These are phyloP conservation scores for Boletus rubroflammeus DNA, from an alignment of 768 basidiomycete genomes.

Conservation along the genomic window DNA sequence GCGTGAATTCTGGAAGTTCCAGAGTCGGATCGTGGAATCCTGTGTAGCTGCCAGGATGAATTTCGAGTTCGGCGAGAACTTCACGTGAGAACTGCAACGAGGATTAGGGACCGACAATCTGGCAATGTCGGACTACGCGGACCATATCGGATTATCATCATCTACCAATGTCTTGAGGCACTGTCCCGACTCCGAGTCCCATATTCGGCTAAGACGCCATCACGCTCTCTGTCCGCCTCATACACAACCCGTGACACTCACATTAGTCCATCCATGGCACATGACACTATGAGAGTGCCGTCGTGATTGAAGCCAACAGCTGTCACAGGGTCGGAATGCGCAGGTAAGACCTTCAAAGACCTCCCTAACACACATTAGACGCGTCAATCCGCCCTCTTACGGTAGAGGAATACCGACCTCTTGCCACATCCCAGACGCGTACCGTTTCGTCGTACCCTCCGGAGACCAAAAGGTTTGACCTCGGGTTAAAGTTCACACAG, in stretches of 20 bases:
- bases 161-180: slow-evolving; percentile 96
- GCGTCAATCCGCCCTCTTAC: background rate
- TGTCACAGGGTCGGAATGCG: slow-evolving; percentile 96
- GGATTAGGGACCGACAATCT: slow-evolving; percentile 6
- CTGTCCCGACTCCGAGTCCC: slow-evolving; percentile 97
- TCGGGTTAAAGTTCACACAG: slow-evolving; percentile 88
- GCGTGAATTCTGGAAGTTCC: slow-evolving; percentile 89
- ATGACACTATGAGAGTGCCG: slow-evolving; percentile 90
- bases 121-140: slow-evolving; percentile 15
- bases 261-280: slow-evolving; percentile 97
- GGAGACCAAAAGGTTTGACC: slow-evolving; percentile 86
- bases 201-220: slow-evolving; percentile 70
- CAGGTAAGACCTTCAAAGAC: slow-evolving; percentile 84
- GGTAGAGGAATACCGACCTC: slow-evolving; percentile 47
- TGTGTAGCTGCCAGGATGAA: slow-evolving; percentile 90
- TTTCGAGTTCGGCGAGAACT: slow-evolving; percentile 89
- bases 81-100: slow-evolving; percentile 68
- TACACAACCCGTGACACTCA: slow-evolving; percentile 37
- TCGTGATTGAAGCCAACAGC: slow-evolving; percentile 93
- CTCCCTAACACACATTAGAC: slow-evolving; percentile 48
- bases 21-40: slow-evolving; percentile 90
- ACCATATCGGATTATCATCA: slow-evolving; percentile 95
- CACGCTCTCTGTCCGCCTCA: background rate
- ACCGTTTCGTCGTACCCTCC: slow-evolving; percentile 97
- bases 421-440: slow-evolving; percentile 92